phyloP scores from a whole-genome alignment of 2,329 filamentous ascomycete genomes.

The Pestalotiopsis sp. region DNA sequence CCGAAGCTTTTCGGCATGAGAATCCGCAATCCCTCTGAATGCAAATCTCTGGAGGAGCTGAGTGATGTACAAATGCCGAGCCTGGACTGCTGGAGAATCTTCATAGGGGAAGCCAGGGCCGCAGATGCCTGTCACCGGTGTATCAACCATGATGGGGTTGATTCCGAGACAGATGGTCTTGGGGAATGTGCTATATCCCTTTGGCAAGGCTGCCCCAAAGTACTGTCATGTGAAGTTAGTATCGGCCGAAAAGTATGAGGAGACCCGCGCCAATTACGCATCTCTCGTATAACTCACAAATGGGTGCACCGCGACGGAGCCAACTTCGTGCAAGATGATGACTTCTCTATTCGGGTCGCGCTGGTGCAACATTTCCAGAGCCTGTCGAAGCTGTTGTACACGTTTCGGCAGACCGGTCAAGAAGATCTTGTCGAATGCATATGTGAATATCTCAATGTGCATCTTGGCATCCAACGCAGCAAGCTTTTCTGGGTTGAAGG shows the following conservation, averaged over 20 bases:
- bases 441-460: slow-evolving; percentile 28
- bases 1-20: neutral
- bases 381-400: slow-evolving; percentile 34
- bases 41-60: slow-evolving; percentile 19
- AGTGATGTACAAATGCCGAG: slow-evolving; percentile 32
- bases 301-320: slow-evolving; percentile 40
- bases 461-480: slow-evolving; percentile 14
- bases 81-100: slow-evolving; percentile 35
- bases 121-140: slow-evolving; percentile 40
- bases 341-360: slow-evolving; percentile 38
- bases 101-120: slow-evolving; percentile 41
- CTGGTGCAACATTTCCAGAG: slow-evolving; percentile 36
- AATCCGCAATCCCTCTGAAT: slow-evolving; percentile 11
- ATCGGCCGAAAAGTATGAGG: neutral
- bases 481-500: neutral
- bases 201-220: slow-evolving; percentile 35
- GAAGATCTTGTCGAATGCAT: slow-evolving; percentile 37
- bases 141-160: slow-evolving; percentile 36
- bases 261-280: neutral
- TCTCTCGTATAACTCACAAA: slow-evolving; percentile 23
- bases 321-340: slow-evolving; percentile 43
- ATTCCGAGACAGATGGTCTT: slow-evolving; percentile 42
- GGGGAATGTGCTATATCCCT: slow-evolving; percentile 37
- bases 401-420: slow-evolving; percentile 34
- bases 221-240: neutral